Evolutionary conservation across 169 alveolate genomes (phyloP), one percentile per base, ranked within the genome.

Genomic region (Cryptosporidium baileyi): DNA sequence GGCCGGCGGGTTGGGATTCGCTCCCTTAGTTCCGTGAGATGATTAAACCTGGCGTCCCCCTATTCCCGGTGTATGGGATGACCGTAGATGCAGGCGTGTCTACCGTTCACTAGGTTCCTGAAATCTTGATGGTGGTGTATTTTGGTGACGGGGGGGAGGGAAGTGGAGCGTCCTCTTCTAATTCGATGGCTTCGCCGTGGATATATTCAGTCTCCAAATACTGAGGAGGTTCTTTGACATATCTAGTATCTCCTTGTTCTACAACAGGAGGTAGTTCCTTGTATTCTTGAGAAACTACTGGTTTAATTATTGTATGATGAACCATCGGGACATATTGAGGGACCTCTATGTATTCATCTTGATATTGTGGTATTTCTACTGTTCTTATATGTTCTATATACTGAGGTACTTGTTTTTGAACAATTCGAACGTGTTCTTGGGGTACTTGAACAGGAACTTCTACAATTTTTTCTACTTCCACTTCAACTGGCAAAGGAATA

Each of bases 251-350:
- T 4, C 82, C 82, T 41, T 54, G 82, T 8, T 74, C 82, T 8
- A 74, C 82, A 52, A 74, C 82, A 11, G 82, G 82, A n/a, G 82
- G 82, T 22, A 74, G 82, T 15, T 74, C 82, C 26, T 74, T 74
- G 60, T 54, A 74, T 45, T 74, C 82, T 38, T 74, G 82, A 17
- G 82, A 74, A 7, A 74, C 82, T 13, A 74, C 67, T 7, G 82
- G 82, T 30, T 74, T 74, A 26, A 74, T 74, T 17, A 74, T 74
- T 8, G 82, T 74, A 19, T 74, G 82, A 54, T 57, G 65, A 52
- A 74, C 82, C 65, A 74, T 54, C 32, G 82, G 82, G 22, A 74
- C 82, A 34, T 74, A 74, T 22, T 74, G 82, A 3, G 65, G 65
- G 17, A 74, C 82, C 30, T 74, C 82, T 32, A 74, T 59, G 34